Base-by-base conservation (phyloP, 768 basidiomycete genomes). In the Lactarius quietus region DNA sequence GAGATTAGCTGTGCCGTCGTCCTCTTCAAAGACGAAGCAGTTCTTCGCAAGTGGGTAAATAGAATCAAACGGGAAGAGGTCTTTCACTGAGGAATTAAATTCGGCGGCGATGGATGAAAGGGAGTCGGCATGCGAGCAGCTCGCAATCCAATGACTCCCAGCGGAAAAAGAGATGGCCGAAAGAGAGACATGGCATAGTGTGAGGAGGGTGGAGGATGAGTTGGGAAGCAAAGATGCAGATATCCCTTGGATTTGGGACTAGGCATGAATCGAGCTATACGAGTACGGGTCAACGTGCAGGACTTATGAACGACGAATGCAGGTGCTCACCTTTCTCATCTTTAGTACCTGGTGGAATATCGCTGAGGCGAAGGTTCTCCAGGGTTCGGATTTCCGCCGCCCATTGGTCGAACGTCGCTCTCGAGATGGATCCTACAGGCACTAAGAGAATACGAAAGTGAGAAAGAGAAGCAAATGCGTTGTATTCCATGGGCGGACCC, bases 101-200 rank as follows among this genome's bases (percentile, higher is more conserved):
- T 92, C 84, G 33, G 83, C 78, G 66, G 83, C 79, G 70, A 86
- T 80, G 18, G 83, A 77, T 6, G 82, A 74, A 29, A 86, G 73
- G 5, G 85, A 76, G 62, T 86, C 82, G 33, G 79, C 77, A 66
- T 82, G 80, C 14, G 85, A 83, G 70, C 84, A 89, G 35, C 87
- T 83, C 29, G 93, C 86, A 36, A 99, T 12, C 95, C 97, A 71
- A 99, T 87, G 60, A 96, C 87, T 26, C 90, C 93, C 20, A 98
- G 78, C 3, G 94, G 88, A 66, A 94, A 93, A 67, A 89, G 86
- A 2, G 90, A 95, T 57, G 85, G 85, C 48, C 86, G 85, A 68
- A 98, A 79, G 53, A 95, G 81, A 51, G 88, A 83, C 53, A 97
- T 77, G 8, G 88, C 78, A 14, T 80, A 71, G 69, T 93, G 87